These are phyloP conservation scores for Tolypocladium album DNA, from an alignment of 2,329 filamentous ascomycete genomes.

Conservation along the genomic window DNA sequence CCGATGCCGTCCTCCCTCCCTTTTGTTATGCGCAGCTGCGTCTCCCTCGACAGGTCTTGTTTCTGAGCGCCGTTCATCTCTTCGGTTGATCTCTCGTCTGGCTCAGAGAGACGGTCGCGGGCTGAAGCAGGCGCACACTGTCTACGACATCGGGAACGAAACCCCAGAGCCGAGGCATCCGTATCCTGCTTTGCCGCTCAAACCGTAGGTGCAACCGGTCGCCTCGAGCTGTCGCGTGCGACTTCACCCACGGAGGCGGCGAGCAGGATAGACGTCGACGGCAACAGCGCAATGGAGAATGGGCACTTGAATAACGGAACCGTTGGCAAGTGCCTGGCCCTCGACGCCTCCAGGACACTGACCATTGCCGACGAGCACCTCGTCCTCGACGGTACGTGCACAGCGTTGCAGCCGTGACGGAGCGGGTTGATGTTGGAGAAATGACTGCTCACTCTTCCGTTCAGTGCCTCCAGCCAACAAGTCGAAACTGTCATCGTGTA, in stretches of 20 bases:
- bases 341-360: constrained; percentile 20
- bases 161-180: neutral
- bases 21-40: neutral
- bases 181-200: neutral
- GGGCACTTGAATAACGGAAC: constrained; percentile 10
- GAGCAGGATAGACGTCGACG: neutral
- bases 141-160: neutral
- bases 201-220: neutral
- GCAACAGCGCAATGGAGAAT: constrained; percentile 1
- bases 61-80: neutral
- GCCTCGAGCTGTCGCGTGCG: neutral
- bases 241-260: neutral
- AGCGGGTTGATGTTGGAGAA: neutral
- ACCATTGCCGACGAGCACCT: constrained; percentile 19
- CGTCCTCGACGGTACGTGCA: constrained; percentile 22
- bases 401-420: neutral
- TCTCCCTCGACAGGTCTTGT: neutral
- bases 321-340: constrained; percentile 15
- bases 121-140: neutral
- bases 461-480: neutral
- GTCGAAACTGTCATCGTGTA: neutral
- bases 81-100: neutral
- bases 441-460: neutral
- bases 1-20: neutral
- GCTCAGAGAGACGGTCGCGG: neutral